Percentiles rank a stretch among this genome's conserved stretches.
Evolutionary conservation across 2,329 filamentous ascomycete species (phyloP).

Genomic region (Sarocladiaceae sp.): DNA sequence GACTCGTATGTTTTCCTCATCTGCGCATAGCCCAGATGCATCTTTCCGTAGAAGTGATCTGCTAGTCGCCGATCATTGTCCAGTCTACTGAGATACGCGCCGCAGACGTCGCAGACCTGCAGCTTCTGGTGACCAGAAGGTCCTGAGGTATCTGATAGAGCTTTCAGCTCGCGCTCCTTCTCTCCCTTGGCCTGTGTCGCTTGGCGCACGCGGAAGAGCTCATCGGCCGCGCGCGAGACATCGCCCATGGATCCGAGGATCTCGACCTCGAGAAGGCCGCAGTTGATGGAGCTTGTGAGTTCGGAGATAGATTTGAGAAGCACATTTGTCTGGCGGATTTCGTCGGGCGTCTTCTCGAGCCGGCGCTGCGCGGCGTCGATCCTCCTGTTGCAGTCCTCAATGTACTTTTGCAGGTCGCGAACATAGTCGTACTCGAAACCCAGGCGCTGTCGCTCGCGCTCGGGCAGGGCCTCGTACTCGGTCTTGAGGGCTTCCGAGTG

Average conservation of each 20-base stretch:
- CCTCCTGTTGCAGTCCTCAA: constrained; percentile 90
- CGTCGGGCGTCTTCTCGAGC: constrained; percentile 94
- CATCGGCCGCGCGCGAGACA: constrained; percentile 76
- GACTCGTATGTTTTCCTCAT: constrained; percentile 91
- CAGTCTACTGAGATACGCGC: constrained; percentile 83
- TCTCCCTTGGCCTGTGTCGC: constrained; percentile 77
- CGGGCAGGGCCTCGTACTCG: constrained; percentile 73
- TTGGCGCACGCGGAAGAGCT: constrained; percentile 79
- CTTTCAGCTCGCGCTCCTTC: constrained; percentile 81
- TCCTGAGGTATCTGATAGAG: constrained; percentile 83
- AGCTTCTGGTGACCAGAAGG: constrained; percentile 95
- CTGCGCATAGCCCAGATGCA: constrained; percentile 96
- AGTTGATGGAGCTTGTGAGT: constrained; percentile 68
- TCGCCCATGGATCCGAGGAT: constrained; percentile 76
- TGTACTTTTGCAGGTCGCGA: constrained; percentile 91
- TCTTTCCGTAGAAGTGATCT: constrained; percentile 98
- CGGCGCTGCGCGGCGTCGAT: constrained; percentile 87
- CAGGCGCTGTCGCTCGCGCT: constrained; percentile 67
- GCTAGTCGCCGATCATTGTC: constrained; percentile 92
- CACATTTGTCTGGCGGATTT: constrained; percentile 90
- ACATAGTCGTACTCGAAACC: constrained; percentile 97
- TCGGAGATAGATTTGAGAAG: constrained; percentile 84
- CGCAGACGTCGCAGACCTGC: constrained; percentile 97
- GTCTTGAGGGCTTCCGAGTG: constrained; percentile 84
- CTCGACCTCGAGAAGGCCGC: constrained; percentile 77